Base-by-base conservation (phyloP, 208 protist species). In the Trypanosoma scelopori region DNA sequence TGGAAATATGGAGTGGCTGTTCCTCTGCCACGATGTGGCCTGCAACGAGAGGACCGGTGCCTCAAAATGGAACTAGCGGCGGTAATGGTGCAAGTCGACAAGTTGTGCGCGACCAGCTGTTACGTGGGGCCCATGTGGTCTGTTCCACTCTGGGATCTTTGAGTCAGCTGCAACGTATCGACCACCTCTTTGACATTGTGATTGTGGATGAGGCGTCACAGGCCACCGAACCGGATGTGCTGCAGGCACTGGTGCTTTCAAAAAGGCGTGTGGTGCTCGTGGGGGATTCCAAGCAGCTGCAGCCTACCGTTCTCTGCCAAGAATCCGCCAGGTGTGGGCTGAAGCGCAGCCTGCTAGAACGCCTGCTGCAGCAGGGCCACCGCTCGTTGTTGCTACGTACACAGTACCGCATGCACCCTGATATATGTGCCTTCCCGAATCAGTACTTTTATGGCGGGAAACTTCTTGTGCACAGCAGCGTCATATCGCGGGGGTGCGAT, bases 151-250 rank as follows among this genome's bases (percentile, higher is more conserved):
- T 96, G 16, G 90, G 90, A 52, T 96, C 90, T 12, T 71, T 96
- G n/a, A 76, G 77, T 53, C 81, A 89, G 43, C 39, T 92, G 0
- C 61, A 78, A 30, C 75, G 78, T n/a, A 16, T 55, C 5, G 69
- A 72, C 4, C 30, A 81, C 37, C 20, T 62, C 27, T 95, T 92
- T 60, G 90, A 95, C 61, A 67, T 84, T 0, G 92, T 97, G 28
- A 78, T 98, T 28, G 78, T 97, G 42, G 95, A 98, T 74, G 95
- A 98, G 76, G 89, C 88, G 4, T 91, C 92, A 9, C 95, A 98
- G 79, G 84, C 84, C 0, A 89, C 90, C 45, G 92, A 98, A 68
- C 88, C 90, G 28, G 85, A 91, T 43, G 74, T 89, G 15, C 65
- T 97, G 55, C 81, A 85, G 71, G 85, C 89, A 15, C 64, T 96